Evolutionary conservation across 148 eudicot species (phyloP), one percentile per base, ranked within the genome.

Genomic region (Fallopia convolvulus): DNA sequence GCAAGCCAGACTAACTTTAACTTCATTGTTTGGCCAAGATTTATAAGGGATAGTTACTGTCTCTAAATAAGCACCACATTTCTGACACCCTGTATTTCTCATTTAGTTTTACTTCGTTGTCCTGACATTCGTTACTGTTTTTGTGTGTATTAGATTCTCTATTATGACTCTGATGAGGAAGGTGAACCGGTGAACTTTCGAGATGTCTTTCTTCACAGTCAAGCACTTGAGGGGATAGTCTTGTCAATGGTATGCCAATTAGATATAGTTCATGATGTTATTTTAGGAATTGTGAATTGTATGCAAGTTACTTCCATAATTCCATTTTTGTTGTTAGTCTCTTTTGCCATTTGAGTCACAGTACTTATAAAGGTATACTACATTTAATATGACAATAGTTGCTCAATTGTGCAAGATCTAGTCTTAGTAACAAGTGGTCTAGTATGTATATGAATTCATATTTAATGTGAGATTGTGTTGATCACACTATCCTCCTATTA

Each of bases 171-270:
- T 58, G 99, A 95, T 77, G 83, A 88, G 81, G 92, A 85, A 40
- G 88, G 88, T 76, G 97, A 95, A 81, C 97, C 97, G 10, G 81
- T 91, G 97, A 92, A 82, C 78, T 92, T 95, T 72, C 90, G 88
- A 71, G 97, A 90, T 85, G 97, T 91, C 76, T 92, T 92, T 80
- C 97, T 95, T 71, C 87, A 89, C 75, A 95, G 99, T 83, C 97
- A 95, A 82, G 99, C 99, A 80, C 92, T 95, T 85, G 99, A 95
- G 85, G 99, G 99, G 63, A 91, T 92, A 78, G 83, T 91, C 40
- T 84, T 95, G 82, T 89, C 90, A 60, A 92, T 95, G 99, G 99
- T 95, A 90, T 79, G 92, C 71, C 49, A 39, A 36, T 39, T 17
- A 17, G 1, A 32, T 32, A 14, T 5, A 32, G 18, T 13, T 15